These are phyloP conservation scores for Polygonum maritimum DNA, from an alignment of 148 eudicot genomes.

Conservation along the genomic window DNA sequence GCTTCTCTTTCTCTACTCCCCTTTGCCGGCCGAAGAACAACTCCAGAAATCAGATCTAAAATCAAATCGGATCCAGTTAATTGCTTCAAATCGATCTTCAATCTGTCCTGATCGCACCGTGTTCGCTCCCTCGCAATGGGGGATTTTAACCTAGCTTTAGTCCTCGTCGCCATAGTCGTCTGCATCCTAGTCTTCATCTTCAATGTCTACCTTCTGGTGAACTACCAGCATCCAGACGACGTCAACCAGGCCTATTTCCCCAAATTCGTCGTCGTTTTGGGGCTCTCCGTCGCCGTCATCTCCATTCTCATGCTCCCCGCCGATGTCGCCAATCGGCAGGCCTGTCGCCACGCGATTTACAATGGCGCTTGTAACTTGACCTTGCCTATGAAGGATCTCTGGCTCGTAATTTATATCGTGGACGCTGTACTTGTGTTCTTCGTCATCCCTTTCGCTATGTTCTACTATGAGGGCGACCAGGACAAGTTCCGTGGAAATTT, in stretches of 20 bases:
- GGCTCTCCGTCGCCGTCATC: slow-evolving; percentile 76
- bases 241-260: slow-evolving; percentile 91
- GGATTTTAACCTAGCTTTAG: slow-evolving; percentile 92
- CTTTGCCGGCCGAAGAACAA: slow-evolving; percentile 4
- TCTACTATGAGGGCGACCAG: slow-evolving; percentile 96
- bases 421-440: slow-evolving; percentile 88
- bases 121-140: slow-evolving; percentile 46
- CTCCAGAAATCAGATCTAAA: background rate
- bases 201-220: slow-evolving; percentile 81
- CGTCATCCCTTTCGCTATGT: slow-evolving; percentile 91
- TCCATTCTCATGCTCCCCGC: slow-evolving; percentile 96
- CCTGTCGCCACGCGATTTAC: slow-evolving; percentile 81
- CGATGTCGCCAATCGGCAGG: slow-evolving; percentile 93
- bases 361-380: slow-evolving; percentile 91
- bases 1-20: background rate
- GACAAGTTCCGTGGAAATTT: slow-evolving; percentile 52
- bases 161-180: slow-evolving; percentile 76
- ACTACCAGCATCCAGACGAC: slow-evolving; percentile 95
- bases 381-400: slow-evolving; percentile 86
- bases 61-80: background rate
- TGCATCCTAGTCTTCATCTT: slow-evolving; percentile 66
- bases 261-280: slow-evolving; percentile 92
- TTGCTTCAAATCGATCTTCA: background rate
- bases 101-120: background rate
- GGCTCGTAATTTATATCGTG: slow-evolving; percentile 74